phyloP scores from a whole-genome alignment of 805 yeast genomes.

The Pachysolen tannophilus region DNA sequence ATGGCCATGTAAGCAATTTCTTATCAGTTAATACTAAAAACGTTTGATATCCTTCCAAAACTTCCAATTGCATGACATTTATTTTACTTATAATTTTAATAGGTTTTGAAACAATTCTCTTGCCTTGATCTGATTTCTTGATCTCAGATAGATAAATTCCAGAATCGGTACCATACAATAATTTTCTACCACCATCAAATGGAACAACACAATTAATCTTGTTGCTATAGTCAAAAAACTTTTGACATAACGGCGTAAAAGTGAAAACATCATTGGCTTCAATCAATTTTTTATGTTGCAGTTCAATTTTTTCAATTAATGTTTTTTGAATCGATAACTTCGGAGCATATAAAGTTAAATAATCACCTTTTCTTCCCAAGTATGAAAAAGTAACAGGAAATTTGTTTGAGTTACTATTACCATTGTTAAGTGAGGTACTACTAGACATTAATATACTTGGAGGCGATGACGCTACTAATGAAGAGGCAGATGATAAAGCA shows the following conservation, averaged over 20 bases:
- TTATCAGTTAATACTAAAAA: constrained; percentile 78
- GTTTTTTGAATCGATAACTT: constrained; percentile 63
- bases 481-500: constrained; percentile 21
- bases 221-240: constrained; percentile 66
- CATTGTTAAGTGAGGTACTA: constrained; percentile 12
- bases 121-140: constrained; percentile 39
- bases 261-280: constrained; percentile 75
- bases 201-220: constrained; percentile 89
- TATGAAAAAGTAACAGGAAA: constrained; percentile 45
- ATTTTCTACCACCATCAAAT: constrained; percentile 87
- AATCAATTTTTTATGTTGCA: constrained; percentile 69
- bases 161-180: constrained; percentile 84
- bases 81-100: constrained; percentile 63
- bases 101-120: constrained; percentile 58
- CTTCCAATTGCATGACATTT: constrained; percentile 84
- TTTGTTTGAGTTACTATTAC: constrained; percentile 18
- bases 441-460: constrained; percentile 13
- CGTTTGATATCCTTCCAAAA: constrained; percentile 83
- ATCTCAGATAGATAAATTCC: constrained; percentile 84
- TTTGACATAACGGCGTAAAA: constrained; percentile 62
- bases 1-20: constrained; percentile 66
- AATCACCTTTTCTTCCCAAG: constrained; percentile 47
- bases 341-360: constrained; percentile 43
- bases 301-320: constrained; percentile 68
- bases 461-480: constrained; percentile 16